Evolutionary conservation across 139 green algal genomes (phyloP).

Genomic region (Pseudopediastrum boryanum): DNA sequence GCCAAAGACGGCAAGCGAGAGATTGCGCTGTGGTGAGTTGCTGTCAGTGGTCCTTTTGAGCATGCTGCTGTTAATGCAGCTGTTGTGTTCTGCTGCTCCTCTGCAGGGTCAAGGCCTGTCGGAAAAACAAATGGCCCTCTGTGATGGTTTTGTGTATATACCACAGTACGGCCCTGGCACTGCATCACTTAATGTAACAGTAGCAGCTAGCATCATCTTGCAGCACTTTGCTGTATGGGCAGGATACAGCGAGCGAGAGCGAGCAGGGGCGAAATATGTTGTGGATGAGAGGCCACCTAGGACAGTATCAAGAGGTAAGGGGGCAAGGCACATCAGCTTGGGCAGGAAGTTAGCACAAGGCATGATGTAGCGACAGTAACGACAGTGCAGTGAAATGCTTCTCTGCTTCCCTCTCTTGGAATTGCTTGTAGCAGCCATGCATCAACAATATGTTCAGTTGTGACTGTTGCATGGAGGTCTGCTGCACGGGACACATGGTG

Average conservation of each 20-base stretch:
- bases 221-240: conserved; percentile 93
- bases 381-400: neutral
- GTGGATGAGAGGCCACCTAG: conserved; percentile 60
- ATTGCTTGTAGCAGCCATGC: neutral
- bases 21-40: too few species aligned
- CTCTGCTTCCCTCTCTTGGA: neutral
- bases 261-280: conserved; percentile 81
- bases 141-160: conserved; percentile 96
- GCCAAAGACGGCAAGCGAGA: too few species aligned
- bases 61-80: too few species aligned
- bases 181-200: conserved; percentile 94
- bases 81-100: too few species aligned
- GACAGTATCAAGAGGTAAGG: conserved; percentile 40
- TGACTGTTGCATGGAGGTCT: too few species aligned
- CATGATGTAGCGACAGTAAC: neutral
- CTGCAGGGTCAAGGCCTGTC: conserved; percentile 83
- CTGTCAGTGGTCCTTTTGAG: too few species aligned
- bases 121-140: conserved; percentile 79
- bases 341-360: neutral
- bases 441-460: too few species aligned
- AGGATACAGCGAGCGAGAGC: conserved; percentile 66
- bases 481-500: too few species aligned
- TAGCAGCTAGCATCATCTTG: conserved; percentile 92
- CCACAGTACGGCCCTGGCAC: conserved; percentile 75
- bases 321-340: neutral